Conservation (phyloP, 1,139 yeast genomes). For the Arxiozyma slooffiae region DNA sequence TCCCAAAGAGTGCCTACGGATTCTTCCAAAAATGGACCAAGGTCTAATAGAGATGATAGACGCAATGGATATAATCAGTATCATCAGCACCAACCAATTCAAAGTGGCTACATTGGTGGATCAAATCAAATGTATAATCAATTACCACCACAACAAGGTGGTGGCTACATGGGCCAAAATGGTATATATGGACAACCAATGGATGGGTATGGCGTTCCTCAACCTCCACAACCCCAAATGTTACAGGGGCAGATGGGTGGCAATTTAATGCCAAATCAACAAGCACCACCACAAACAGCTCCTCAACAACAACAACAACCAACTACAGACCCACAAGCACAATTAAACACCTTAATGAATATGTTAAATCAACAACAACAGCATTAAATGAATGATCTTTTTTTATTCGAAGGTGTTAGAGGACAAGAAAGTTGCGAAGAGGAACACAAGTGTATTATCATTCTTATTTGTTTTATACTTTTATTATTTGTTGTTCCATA, state of each 20-base stretch:
- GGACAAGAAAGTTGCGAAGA: background rate
- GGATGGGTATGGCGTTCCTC: conserved; percentile 5
- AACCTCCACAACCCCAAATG: conserved; percentile 13
- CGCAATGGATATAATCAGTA: conserved; percentile 16
- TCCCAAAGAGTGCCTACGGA: conserved; percentile 82
- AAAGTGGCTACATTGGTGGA: background rate
- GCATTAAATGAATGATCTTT: background rate
- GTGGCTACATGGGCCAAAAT: conserved; percentile 17
- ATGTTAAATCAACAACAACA: conserved; percentile 33
- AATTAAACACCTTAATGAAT: conserved; percentile 34
- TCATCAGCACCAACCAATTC: conserved; percentile 2
- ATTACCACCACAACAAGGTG: conserved; percentile 12
- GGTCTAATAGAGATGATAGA: conserved; percentile 52
- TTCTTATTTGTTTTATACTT: no score
- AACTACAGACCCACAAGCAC: conserved; percentile 33
- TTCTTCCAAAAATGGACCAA: conserved; percentile 77
- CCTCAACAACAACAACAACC: conserved; percentile 13
- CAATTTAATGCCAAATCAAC: conserved; percentile 13
- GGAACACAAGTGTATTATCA: background rate
- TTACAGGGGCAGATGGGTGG: conserved; percentile 10
- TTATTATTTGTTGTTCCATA: background rate
- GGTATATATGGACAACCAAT: conserved; percentile 13
- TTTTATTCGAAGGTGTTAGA: background rate
- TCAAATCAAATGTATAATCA: conserved; percentile 25
- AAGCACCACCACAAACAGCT: conserved; percentile 20